A percentile compares a stretch with the other conserved stretches of the same genome.
Evolutionary conservation across 2,329 filamentous ascomycete genomes (phyloP).

Genomic region (Fusarium sp.): DNA sequence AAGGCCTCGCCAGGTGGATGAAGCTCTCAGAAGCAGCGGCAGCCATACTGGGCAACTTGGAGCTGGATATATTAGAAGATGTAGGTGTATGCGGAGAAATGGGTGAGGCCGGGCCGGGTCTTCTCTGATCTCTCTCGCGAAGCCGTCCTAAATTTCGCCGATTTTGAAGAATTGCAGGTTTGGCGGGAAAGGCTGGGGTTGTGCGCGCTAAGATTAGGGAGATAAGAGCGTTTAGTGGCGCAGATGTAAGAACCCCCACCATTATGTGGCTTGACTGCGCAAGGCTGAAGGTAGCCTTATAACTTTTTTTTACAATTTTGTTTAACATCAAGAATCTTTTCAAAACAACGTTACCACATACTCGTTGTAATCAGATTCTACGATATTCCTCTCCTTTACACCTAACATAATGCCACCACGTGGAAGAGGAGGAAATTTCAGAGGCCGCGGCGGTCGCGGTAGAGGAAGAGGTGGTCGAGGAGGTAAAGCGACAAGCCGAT

Average conservation of each 20-base stretch:
- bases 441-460: constrained; percentile 48
- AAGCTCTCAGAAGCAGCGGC: constrained; percentile 81
- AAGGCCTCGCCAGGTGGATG: constrained; percentile 91
- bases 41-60: constrained; percentile 75
- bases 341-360: neutral
- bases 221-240: constrained; percentile 54
- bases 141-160: constrained; percentile 53
- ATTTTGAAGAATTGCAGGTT: constrained; percentile 57
- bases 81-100: constrained; percentile 34
- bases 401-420: constrained; percentile 50
- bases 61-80: constrained; percentile 22
- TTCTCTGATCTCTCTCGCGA: constrained; percentile 45
- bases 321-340: neutral
- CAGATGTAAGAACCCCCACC: constrained; percentile 45
- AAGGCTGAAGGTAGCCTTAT: constrained; percentile 51
- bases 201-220: constrained; percentile 62
- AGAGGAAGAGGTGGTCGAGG: constrained; percentile 48
- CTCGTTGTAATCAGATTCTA: neutral
- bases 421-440: constrained; percentile 50
- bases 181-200: constrained; percentile 60
- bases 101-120: constrained; percentile 37
- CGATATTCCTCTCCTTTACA: rapidly evolving
- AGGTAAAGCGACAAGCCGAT: constrained; percentile 51
- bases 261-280: constrained; percentile 50
- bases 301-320: constrained; percentile 48